These are phyloP conservation scores for Camillea tinctor DNA, from an alignment of 2,329 filamentous ascomycete genomes.

Conservation along the genomic window DNA sequence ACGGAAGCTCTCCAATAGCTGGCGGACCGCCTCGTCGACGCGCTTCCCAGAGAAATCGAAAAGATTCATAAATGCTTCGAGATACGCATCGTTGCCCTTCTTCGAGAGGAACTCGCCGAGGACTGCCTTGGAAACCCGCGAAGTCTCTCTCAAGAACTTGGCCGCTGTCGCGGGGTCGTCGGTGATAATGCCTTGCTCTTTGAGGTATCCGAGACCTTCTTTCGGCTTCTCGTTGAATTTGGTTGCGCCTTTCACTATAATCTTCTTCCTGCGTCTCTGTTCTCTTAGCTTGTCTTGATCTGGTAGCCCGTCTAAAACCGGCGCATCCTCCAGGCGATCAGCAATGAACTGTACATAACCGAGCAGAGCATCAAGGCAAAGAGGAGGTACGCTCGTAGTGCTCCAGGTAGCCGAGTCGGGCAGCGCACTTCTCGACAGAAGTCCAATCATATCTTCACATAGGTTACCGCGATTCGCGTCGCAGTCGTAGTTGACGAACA, in stretches of 20 bases:
- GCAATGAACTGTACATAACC: slow-evolving; percentile 91
- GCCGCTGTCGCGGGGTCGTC: slow-evolving; percentile 78
- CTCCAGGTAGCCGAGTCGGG: slow-evolving; percentile 99
- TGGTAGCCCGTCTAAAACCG: slow-evolving; percentile 63
- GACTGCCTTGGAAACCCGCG: slow-evolving; percentile 83
- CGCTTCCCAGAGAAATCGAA: slow-evolving; percentile 87
- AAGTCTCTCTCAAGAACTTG: slow-evolving; percentile 83
- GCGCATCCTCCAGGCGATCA: slow-evolving; percentile 74
- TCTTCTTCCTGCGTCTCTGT: slow-evolving; percentile 76
- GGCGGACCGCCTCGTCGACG: slow-evolving; percentile 84
- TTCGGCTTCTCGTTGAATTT: slow-evolving; percentile 98
- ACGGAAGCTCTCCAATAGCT: slow-evolving; percentile 88
- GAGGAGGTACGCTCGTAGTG: slow-evolving; percentile 92
- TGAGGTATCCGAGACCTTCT: slow-evolving; percentile 80
- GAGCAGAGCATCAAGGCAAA: slow-evolving; percentile 89
- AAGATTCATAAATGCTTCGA: slow-evolving; percentile 79
- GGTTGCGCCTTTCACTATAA: slow-evolving; percentile 81
- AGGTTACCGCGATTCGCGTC: slow-evolving; percentile 88
- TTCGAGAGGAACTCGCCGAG: slow-evolving; percentile 94
- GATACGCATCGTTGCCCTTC: slow-evolving; percentile 78
- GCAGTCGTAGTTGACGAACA: slow-evolving; percentile 98
- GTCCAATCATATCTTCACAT: slow-evolving; percentile 91
- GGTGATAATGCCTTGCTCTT: slow-evolving; percentile 80
- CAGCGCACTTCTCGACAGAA: slow-evolving; percentile 90
- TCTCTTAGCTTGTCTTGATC: slow-evolving; percentile 64